Evolutionary conservation across 257 asterid genomes (phyloP), one percentile per base, ranked within the genome.

Genomic region (Ilex asprella): DNA sequence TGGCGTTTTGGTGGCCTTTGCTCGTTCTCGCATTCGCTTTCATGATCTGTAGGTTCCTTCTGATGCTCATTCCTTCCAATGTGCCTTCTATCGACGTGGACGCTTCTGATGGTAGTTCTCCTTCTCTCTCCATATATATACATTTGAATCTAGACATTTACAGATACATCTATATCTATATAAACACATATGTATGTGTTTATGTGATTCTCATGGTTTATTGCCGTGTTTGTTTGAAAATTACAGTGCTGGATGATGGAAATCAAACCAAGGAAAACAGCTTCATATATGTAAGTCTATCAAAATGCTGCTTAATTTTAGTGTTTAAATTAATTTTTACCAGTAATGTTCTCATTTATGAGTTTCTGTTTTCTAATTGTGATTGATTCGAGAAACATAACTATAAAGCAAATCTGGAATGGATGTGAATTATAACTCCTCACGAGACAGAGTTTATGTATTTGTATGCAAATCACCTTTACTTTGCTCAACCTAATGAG

Each of bases 1-100:
- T 93, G 99, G 91, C 96, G 84, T 89, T 89, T 76, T 89, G 94
- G 99, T 89, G 96, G 97, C 77, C 86, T 76, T 63, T 89, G 70
- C 43, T 84, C 54, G 96, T 89, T 44, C 27, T 83, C 60, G 95
- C 78, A 2, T 71, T 87, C 69, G 97, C 99, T 1, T 65, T 77
- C 59, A 86, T 77, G 82, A 82, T 93, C 87, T 93, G 99, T 78
- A 89, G 75, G 58, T 70, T 93, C 62, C 88, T 93, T 16, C 72
- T 93, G 58, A 78, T 87, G 94, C 89, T 93, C 82, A 75, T 93
- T 73, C 97, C 97, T 55, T 72, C 91, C 1, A 93, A 93, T 65
- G 97, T 89, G 16, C 97, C 97, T 73, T 81, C 97, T 11, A 85
- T 93, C 62, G 91, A 85, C 61, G 97, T 93, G 30, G 99, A 93